phyloP scores from a whole-genome alignment of 805 yeast genomes.

The Candida adriatica region DNA sequence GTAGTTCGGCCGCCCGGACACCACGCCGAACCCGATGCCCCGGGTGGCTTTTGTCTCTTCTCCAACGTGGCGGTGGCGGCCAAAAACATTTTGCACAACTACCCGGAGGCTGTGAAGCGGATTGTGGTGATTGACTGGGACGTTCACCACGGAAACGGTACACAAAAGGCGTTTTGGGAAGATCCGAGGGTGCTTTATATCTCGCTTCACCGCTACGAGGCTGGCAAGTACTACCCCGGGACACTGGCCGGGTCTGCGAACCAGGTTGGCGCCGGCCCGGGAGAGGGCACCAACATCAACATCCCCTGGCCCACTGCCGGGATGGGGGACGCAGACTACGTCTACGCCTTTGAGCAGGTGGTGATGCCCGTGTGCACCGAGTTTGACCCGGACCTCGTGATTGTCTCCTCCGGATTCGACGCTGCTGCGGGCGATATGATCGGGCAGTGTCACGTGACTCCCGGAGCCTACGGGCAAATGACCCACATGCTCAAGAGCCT shows the following conservation, averaged over 20 bases:
- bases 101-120: slow-evolving; percentile 82
- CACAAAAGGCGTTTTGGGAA: slow-evolving; percentile 84
- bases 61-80: slow-evolving; percentile 98
- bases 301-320: slow-evolving; percentile 93
- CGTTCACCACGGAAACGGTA: slow-evolving; percentile 98
- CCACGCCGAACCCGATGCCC: slow-evolving; percentile 96
- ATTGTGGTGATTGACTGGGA: slow-evolving; percentile 95
- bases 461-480: slow-evolving; percentile 95
- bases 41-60: slow-evolving; percentile 95
- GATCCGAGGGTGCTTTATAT: slow-evolving; percentile 90
- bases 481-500: slow-evolving; percentile 82
- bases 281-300: slow-evolving; percentile 83
- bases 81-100: slow-evolving; percentile 66
- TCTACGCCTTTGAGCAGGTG: slow-evolving; percentile 81
- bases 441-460: slow-evolving; percentile 94
- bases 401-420: slow-evolving; percentile 93
- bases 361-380: slow-evolving; percentile 86
- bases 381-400: slow-evolving; percentile 87
- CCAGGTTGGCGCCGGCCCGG: slow-evolving; percentile 78
- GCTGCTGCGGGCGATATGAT: slow-evolving; percentile 98
- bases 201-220: slow-evolving; percentile 87
- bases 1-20: slow-evolving; percentile 99
- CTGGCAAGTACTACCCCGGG: slow-evolving; percentile 92
- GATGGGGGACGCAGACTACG: slow-evolving; percentile 91
- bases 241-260: slow-evolving; percentile 77